These are phyloP conservation scores for Trichoderma cornu-damae DNA, from an alignment of 2,329 filamentous ascomycete species.

Conservation along the genomic window DNA sequence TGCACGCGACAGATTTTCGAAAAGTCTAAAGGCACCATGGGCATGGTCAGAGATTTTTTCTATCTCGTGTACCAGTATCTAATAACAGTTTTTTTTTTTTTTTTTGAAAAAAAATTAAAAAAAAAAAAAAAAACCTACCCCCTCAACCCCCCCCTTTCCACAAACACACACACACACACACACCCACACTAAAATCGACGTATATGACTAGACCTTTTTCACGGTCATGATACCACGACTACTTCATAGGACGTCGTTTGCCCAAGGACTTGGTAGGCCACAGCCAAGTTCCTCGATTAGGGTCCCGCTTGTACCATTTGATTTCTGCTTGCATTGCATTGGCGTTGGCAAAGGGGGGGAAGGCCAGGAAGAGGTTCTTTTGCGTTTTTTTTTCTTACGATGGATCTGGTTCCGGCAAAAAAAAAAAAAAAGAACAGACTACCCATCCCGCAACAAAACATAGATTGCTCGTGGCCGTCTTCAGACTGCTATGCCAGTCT, in stretches of 20 bases:
- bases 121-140: too few species aligned
- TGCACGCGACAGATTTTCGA: constrained; percentile 45
- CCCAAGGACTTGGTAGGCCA: constrained; percentile 25
- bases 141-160: too few species aligned
- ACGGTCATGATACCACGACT: constrained; percentile 46
- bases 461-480: constrained; percentile 37
- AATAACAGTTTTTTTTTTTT: background rate
- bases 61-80: constrained; percentile 20
- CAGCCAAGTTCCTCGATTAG: constrained; percentile 18
- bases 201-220: constrained; percentile 40
- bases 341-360: constrained; percentile 48
- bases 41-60: constrained; percentile 14
- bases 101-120: constrained; percentile 3
- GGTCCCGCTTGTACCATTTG: constrained; percentile 37
- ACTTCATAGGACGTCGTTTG: constrained; percentile 26
- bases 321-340: constrained; percentile 49
- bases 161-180: too few species aligned
- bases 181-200: too few species aligned
- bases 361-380: constrained; percentile 28
- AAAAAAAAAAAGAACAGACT: constrained; percentile 32
- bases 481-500: constrained; percentile 14
- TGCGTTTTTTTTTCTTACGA: constrained; percentile 28
- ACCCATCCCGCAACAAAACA: constrained; percentile 35
- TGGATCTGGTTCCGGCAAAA: constrained; percentile 31
- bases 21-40: constrained; percentile 43